Base-by-base conservation (phyloP, 208 protist genomes). In the Crithidia fasciculata region DNA sequence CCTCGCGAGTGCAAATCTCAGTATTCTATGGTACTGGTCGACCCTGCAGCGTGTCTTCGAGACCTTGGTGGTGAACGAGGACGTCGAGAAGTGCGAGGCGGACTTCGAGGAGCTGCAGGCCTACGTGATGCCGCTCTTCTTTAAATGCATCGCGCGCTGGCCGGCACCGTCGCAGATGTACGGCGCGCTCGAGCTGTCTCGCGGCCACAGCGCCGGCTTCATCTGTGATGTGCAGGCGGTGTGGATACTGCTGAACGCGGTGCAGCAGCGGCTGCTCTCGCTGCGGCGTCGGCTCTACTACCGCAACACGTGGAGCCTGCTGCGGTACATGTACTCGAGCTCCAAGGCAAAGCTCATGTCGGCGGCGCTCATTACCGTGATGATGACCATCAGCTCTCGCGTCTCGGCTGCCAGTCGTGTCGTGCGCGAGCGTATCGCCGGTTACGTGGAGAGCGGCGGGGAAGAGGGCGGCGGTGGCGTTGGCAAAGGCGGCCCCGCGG, bases 21-120 rank as follows among this genome's bases (percentile, higher is more conserved):
- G 80, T 44, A 64, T 91, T n/a, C 57, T 91, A 45, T 91, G 86
- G 86, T 80, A 80, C 57, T 69, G 84, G 72, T 81, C 84, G 19
- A 74, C 76, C 19, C 58, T 88, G 36, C 78, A 83, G 40, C 68
- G 69, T 39, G 72, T 88, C 67, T 73, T 83, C 60, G 67, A 76
- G n/a, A 72, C 81, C 10, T 50, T 91, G 36, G 69, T 87, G 10
- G 45, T 83, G 19, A 45, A 74, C 62, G 54, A 63, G 52, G 83
- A 91, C 56, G 73, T 84, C n/a, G 68, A 77, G 55, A 83, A 76
- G 40, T 88, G 86, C 59, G 74, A 79, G 28, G 69, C 61, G 36
- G 73, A 82, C 47, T 55, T 91, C 19, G 61, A 79, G 56, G 81
- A 88, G 66, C 76, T 91, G 55, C 40, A 72, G 19, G 50, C 64